These are phyloP conservation scores for Wilhelminamyces savonicus DNA, from an alignment of 805 yeast species.

Conservation along the genomic window DNA sequence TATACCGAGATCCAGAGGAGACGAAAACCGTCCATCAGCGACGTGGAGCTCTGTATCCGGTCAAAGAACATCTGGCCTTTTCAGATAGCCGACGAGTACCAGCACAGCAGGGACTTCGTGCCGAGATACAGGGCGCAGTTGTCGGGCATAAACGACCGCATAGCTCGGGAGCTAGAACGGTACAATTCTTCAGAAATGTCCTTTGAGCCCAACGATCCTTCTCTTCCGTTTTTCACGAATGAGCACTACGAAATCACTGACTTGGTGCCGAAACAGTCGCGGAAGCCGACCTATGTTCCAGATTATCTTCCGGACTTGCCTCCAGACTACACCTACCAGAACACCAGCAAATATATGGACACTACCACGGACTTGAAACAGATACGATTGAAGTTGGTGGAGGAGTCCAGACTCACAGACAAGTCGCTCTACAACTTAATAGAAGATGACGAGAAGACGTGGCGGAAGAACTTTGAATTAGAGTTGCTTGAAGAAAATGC, in stretches of 20 bases:
- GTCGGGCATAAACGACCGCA: background rate
- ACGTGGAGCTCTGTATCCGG: constrained; percentile 39
- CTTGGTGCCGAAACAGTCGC: constrained; percentile 46
- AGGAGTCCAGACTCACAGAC: constrained; percentile 79
- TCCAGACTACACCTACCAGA: constrained; percentile 86
- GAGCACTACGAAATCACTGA: constrained; percentile 45
- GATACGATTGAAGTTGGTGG: constrained; percentile 65
- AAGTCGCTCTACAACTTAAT: constrained; percentile 61
- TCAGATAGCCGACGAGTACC: constrained; percentile 37
- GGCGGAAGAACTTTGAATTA: constrained; percentile 21
- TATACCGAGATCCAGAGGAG: constrained; percentile 58
- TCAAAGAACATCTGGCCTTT: constrained; percentile 35
- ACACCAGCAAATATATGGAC: constrained; percentile 63
- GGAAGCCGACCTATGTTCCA: constrained; percentile 49
- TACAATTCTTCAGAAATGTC: no score
- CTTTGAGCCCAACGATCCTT: constrained; percentile 33
- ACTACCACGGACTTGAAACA: constrained; percentile 63
- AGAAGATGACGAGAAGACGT: constrained; percentile 28
- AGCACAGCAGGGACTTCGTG: constrained; percentile 5
- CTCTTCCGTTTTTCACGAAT: constrained; percentile 48
- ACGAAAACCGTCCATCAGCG: constrained; percentile 45
- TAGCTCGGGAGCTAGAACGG: no score
- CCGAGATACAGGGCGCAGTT: constrained; percentile 1
- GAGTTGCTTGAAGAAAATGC: constrained; percentile 11
- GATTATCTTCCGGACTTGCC: constrained; percentile 83